Evolutionary conservation across 805 yeast species (phyloP), one percentile per base, ranked within the genome.

Genomic region (Isabelozyma rhagii): DNA sequence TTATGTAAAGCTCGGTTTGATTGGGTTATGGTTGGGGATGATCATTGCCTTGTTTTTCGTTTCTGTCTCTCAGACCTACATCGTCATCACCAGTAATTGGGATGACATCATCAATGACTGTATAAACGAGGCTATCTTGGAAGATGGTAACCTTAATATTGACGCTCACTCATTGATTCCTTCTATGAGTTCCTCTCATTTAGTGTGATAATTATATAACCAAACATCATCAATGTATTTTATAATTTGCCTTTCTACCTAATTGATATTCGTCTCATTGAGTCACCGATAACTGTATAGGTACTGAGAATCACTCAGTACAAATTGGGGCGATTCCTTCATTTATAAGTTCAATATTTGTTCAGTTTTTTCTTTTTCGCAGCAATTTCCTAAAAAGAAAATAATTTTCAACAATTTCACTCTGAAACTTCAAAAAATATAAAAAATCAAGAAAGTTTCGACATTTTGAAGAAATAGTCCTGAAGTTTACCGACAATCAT

Each of bases 21-120:
- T 69, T 11, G 83, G 83, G 0, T 62, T 80, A 45, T 80, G 84
- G 83, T 46, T 71, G 17, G 84, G 79, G 3, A 64, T 78, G 62
- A 64, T 73, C 5, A 58, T 72, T 39, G 82, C 80, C 11, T 71
- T 79, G 44, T 52, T 65, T 21, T 52, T 69, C 25, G 67, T 78
- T 5, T 71, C 82, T 0, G 31, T 76, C 3, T 46, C 60, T 63
- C 69, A 80, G 78, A 45, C 68, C 14, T 65, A 69, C 51, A 70
- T 69, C 49, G 80, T 80, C 8, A 42, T 63, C 36, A 58, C 61
- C 3, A 72, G 77, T 54, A 72, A 74, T 56, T 75, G 80, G 80
- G 77, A 74, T 46, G 44, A 51, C 27, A 67, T 75, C 45, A 71
- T 75, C 47, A 64, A 60, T 48, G 72, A 67, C 47, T 68, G 75